A percentile compares a stretch with the other conserved stretches of the same genome.
phyloP scores from a whole-genome alignment of 192 early-diverging fungal species.

The Entophlyctis luteolus region DNA sequence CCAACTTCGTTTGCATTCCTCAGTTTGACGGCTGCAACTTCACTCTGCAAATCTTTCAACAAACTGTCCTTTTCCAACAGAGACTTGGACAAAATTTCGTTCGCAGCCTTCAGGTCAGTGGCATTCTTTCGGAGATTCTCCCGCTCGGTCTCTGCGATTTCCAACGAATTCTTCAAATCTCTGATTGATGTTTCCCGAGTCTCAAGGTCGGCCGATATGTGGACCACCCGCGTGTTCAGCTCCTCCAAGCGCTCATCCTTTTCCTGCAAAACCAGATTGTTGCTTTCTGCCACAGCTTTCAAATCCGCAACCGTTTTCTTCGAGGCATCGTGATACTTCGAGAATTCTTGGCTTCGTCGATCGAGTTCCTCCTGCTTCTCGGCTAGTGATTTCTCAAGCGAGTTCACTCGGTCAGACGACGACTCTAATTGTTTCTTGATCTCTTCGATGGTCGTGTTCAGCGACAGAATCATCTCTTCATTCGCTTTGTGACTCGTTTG shows the following conservation, averaged over 20 bases:
- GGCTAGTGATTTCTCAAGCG: not conserved
- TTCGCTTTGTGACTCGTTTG: not conserved
- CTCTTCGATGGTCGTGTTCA: not conserved
- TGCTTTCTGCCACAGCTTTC: not conserved
- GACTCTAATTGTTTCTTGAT: not conserved
- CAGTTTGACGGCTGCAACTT: not conserved
- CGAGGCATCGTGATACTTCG: not conserved
- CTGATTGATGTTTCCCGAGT: not conserved
- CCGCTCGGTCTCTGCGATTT: not conserved
- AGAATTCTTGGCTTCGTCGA: too few relatives aligned
- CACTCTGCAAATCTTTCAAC: not conserved
- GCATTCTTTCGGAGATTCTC: not conserved
- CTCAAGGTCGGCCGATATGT: not conserved
- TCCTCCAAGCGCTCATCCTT: not conserved
- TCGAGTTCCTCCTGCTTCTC: not conserved
- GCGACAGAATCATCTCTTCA: not conserved
- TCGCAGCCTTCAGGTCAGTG: not conserved
- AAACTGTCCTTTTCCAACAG: not conserved
- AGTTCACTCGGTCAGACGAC: not conserved
- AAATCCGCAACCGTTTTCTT: not conserved
- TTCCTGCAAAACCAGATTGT: not conserved
- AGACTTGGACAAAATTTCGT: not conserved
- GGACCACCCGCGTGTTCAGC: not conserved
- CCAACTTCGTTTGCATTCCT: constrained; percentile 5
- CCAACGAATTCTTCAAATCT: not conserved